Base-by-base conservation (phyloP, 805 yeast genomes). In the Saccharomycopsis fermentans region DNA sequence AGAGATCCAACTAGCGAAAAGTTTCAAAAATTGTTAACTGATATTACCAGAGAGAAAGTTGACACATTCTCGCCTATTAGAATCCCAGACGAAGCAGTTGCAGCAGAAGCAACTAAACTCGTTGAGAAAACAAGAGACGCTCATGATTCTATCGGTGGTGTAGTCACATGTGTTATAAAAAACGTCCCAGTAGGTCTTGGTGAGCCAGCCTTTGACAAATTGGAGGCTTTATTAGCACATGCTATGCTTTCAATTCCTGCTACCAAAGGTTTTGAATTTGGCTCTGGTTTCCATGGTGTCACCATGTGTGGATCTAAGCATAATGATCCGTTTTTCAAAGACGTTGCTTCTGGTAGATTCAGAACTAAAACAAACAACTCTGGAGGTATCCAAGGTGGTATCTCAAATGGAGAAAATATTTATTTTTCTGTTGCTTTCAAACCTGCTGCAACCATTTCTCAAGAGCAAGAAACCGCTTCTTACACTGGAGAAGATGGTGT, bases 321-420 rank as follows among this genome's bases (percentile, higher is more conserved):
- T 76, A 94, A 94, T 67, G 99, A 94, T 73, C 79, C 91, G 35
- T 94, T 94, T 70, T 76, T 74, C 68, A 78, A 71, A 63, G 89
- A 83, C 66, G 82, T 77, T 59, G 76, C 77, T 27, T 70, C 79
- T 12, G 82, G 84, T 29, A 79, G 78, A 67, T 77, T 94, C 69
- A 86, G 92, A 72, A 94, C 99, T 27, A 78, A 71, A 66, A 91
- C 98, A 19, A 94, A 94, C 76, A 84, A 86, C 73, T 87, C 96
- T 17, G 99, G 98, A 66, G 99, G 99, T 74, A 82, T 90, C 63
- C 99, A 94, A 77, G 99, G 99, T 69, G 99, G 99, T 69, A 94
- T 94, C 69, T 76, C 96, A 56, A 94, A 94, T 70, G 99, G 99
- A 66, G 99, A 94, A 73, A 80, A 87, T 73, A 87, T 94, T 68